A percentile compares a stretch with the other conserved stretches of the same genome.
These are phyloP conservation scores for Penicillium sp. DNA, from an alignment of 2,329 filamentous ascomycete species.

Conservation along the genomic window DNA sequence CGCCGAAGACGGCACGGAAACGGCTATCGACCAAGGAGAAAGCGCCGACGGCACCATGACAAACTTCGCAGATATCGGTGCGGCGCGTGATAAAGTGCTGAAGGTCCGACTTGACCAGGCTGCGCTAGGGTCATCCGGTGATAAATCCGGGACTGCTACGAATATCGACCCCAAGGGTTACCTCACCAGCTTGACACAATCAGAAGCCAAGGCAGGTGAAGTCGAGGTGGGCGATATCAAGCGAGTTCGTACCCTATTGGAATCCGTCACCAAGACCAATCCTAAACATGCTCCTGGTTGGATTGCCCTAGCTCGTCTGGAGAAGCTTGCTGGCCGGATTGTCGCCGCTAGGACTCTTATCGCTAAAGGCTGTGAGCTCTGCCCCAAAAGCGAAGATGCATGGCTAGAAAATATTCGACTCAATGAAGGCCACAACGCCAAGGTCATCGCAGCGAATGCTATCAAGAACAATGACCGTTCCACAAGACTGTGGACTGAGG, in stretches of 20 bases:
- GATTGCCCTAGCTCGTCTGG: constrained; percentile 89
- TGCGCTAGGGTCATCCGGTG: constrained; percentile 67
- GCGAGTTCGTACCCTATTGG: constrained; percentile 84
- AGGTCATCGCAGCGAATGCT: constrained; percentile 89
- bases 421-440: constrained; percentile 89
- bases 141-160: constrained; percentile 76
- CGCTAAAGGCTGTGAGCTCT: constrained; percentile 81
- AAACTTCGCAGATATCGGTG: constrained; percentile 96
- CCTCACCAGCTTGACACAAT: constrained; percentile 83
- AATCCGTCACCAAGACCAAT: constrained; percentile 96
- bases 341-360: constrained; percentile 88
- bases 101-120: constrained; percentile 92
- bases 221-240: constrained; percentile 92
- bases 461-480: constrained; percentile 89
- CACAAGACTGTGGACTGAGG: constrained; percentile 89
- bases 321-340: constrained; percentile 88
- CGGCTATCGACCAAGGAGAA: constrained; percentile 49
- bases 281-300: constrained; percentile 91
- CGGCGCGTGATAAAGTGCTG: constrained; percentile 91
- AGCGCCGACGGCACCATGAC: constrained; percentile 83
- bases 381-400: constrained; percentile 89
- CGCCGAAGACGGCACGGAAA: constrained; percentile 69
- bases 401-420: constrained; percentile 96
- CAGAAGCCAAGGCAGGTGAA: constrained; percentile 74
- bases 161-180: constrained; percentile 96